phyloP scores from a whole-genome alignment of 2,329 filamentous ascomycete species.

The Hymenoscyphus fructigenus region DNA sequence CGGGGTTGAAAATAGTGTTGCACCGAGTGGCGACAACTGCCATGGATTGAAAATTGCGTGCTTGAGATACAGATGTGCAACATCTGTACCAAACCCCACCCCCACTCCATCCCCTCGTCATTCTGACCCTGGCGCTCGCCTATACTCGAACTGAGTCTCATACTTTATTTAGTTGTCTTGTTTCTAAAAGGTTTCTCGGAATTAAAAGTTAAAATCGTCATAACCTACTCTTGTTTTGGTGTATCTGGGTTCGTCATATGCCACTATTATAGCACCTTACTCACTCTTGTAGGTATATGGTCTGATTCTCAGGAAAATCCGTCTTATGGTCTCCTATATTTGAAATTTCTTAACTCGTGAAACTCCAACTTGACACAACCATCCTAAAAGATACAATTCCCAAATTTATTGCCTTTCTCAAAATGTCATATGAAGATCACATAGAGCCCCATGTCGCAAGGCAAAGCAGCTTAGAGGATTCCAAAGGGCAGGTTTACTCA shows the following conservation, averaged over 20 bases:
- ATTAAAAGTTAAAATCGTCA: not conserved
- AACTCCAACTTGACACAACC: not conserved
- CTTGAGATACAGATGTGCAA: not conserved
- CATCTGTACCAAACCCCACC: constrained; percentile 4
- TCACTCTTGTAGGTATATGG: not conserved
- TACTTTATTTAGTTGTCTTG: too few relatives aligned
- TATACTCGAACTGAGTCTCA: not conserved
- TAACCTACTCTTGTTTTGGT: too few relatives aligned
- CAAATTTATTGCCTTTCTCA: not conserved
- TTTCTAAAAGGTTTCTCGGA: too few relatives aligned
- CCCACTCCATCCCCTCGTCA: too few relatives aligned
- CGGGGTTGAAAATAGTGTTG: not conserved
- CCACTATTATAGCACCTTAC: not conserved
- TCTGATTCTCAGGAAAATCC: not conserved
- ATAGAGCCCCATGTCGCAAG: constrained; percentile 17
- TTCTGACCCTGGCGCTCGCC: not conserved
- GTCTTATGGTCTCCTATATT: not conserved
- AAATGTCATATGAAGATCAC: constrained; percentile 19
- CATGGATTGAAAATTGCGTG: not conserved
- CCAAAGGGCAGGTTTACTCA: constrained; percentile 16
- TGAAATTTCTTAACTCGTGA: not conserved
- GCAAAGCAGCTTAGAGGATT: constrained; percentile 21
- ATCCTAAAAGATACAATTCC: not conserved
- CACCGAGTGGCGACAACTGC: too few relatives aligned
- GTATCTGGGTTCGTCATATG: not conserved